A percentile compares a stretch with the other conserved stretches of the same genome.
Evolutionary conservation across 2,329 filamentous ascomycete species (phyloP).

Genomic region (Aureobasidium lini): DNA sequence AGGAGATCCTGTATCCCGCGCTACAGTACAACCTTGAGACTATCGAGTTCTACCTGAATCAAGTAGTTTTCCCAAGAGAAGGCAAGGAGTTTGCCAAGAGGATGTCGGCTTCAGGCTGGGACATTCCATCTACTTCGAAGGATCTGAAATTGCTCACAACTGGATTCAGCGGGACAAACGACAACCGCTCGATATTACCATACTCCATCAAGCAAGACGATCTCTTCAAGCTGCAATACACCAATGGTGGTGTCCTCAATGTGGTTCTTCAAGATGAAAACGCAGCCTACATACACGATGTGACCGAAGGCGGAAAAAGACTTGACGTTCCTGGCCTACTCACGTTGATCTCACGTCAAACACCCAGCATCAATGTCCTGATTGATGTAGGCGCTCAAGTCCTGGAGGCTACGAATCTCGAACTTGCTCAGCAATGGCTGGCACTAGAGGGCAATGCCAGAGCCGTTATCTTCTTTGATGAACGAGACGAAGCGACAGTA

Average conservation of each 20-base stretch:
- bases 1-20: conserved; percentile 24
- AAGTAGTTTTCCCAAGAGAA: conserved; percentile 57
- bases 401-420: conserved; percentile 52
- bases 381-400: conserved; percentile 66
- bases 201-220: conserved; percentile 56
- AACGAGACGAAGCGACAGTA: conserved; percentile 48
- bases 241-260: conserved; percentile 58
- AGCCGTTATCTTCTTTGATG: conserved; percentile 48
- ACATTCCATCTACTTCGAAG: conserved; percentile 50
- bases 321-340: conserved; percentile 33
- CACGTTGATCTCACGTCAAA: conserved; percentile 32
- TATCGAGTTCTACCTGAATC: conserved; percentile 61
- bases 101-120: conserved; percentile 60
- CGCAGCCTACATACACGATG: conserved; percentile 18
- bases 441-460: conserved; percentile 10
- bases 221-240: conserved; percentile 49
- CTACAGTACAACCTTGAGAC: conserved; percentile 46
- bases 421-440: conserved; percentile 51
- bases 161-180: conserved; percentile 67
- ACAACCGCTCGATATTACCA: conserved; percentile 53
- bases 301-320: not conserved
- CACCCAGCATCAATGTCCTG: conserved; percentile 47
- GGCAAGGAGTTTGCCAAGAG: conserved; percentile 59
- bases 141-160: conserved; percentile 41
- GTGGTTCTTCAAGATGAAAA: conserved; percentile 52